Conservation (phyloP, 192 early-diverging fungal species). For the Diversispora epigaea region DNA sequence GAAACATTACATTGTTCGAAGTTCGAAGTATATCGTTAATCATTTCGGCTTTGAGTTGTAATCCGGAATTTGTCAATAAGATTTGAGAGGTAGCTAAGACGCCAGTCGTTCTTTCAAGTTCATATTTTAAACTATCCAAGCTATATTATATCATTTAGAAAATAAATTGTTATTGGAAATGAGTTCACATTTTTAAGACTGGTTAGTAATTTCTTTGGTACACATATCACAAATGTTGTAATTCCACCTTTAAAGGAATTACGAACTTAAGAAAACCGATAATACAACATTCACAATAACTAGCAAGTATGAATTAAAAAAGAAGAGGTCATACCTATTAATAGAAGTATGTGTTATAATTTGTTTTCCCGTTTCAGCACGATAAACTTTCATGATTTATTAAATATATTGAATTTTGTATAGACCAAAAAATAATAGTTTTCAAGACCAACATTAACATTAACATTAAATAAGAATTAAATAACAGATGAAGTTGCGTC, state of each 20-base stretch:
- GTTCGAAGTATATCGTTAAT: slow-evolving; percentile 46
- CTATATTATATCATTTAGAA: slow-evolving; percentile 26
- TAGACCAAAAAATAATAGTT: too few relatives aligned
- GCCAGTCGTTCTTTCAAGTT: slow-evolving; percentile 45
- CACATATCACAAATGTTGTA: background rate
- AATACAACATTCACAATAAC: background rate
- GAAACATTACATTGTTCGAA: slow-evolving; percentile 45
- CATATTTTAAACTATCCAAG: slow-evolving; percentile 34
- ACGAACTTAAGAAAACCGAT: background rate
- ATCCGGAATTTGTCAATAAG: slow-evolving; percentile 53
- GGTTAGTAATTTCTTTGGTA: background rate
- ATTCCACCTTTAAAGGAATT: background rate
- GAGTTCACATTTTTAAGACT: background rate
- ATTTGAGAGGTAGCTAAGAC: slow-evolving; percentile 51
- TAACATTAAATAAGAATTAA: too few relatives aligned
- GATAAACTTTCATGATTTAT: slow-evolving; percentile 23
- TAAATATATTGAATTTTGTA: background rate
- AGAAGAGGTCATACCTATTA: background rate
- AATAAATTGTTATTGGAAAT: background rate
- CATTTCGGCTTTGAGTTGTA: slow-evolving; percentile 48
- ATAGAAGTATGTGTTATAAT: slow-evolving; percentile 9
- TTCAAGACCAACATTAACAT: too few relatives aligned
- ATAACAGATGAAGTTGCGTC: too few relatives aligned
- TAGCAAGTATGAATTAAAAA: background rate
- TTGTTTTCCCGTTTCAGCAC: slow-evolving; percentile 57